phyloP scores from a whole-genome alignment of 768 basidiomycete species.

The Arthromyces matolae region DNA sequence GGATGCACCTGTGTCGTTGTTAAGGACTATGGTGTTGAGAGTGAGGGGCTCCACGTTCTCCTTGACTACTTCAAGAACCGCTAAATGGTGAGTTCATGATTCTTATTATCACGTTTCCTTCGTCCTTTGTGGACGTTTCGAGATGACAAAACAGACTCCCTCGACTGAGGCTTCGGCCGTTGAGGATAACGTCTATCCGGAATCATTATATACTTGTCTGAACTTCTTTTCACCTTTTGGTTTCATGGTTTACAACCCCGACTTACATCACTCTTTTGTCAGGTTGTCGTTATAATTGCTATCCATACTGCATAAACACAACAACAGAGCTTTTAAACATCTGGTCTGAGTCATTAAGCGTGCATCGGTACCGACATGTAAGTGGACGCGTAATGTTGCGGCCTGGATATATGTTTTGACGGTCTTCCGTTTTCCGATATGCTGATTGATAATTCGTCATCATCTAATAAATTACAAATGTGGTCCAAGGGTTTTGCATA shows the following conservation, averaged over 20 bases:
- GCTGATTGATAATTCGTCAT: no score
- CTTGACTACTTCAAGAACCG: conserved; percentile 97
- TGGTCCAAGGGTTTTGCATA: no score
- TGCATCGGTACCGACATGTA: no score
- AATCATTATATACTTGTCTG: conserved; percentile 83
- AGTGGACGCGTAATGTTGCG: no score
- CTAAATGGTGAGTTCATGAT: conserved; percentile 40
- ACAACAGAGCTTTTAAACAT: neutral
- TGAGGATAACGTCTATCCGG: conserved; percentile 84
- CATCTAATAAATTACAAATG: no score
- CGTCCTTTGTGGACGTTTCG: neutral
- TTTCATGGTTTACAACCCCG: no score
- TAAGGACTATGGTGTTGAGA: conserved; percentile 95
- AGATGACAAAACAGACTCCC: conserved; percentile 93
- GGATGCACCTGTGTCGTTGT: conserved; percentile 94
- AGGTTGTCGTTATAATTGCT: neutral
- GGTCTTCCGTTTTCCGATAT: no score
- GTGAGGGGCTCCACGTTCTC: conserved; percentile 91
- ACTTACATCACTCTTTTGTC: neutral
- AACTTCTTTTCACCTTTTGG: conserved; percentile 22
- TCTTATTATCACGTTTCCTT: conserved; percentile 17
- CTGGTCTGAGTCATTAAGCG: neutral
- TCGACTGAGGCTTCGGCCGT: conserved; percentile 68
- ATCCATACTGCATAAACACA: neutral
- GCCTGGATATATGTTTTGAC: no score